These are phyloP conservation scores for Podaxis sp. DNA, from an alignment of 768 basidiomycete species.

Conservation along the genomic window DNA sequence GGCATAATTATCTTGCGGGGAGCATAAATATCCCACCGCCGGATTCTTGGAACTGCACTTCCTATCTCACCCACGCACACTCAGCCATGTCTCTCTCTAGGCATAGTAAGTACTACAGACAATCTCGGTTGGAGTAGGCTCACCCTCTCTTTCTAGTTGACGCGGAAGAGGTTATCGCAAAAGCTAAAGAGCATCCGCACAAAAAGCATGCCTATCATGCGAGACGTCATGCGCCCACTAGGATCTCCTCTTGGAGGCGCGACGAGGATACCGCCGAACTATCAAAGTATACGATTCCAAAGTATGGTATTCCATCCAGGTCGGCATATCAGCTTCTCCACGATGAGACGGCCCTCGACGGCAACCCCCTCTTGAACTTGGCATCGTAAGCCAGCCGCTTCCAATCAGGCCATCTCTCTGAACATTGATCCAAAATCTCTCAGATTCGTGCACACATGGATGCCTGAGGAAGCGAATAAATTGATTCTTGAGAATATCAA, in stretches of 20 bases:
- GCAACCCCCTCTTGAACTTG: constrained; percentile 59
- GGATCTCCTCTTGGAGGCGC: constrained; percentile 32
- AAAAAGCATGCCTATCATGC: constrained; percentile 30
- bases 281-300: constrained; percentile 47
- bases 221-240: constrained; percentile 26
- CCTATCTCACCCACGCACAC: not conserved
- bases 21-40: constrained; percentile 9
- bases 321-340: constrained; percentile 49
- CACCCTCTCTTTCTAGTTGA: constrained; percentile 32
- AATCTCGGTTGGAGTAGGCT: not conserved
- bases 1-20: not conserved
- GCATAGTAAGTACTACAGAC: constrained; percentile 28
- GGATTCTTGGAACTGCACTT: not conserved
- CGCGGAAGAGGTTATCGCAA: constrained; percentile 46
- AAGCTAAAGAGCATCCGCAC: constrained; percentile 36
- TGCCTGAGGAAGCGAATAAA: constrained; percentile 51
- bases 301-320: constrained; percentile 39
- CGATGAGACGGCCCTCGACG: constrained; percentile 57
- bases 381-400: constrained; percentile 49
- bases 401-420: not conserved
- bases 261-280: constrained; percentile 37
- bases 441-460: constrained; percentile 57
- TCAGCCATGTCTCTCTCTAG: constrained; percentile 35
- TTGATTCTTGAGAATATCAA: constrained; percentile 62
- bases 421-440: not conserved